These are phyloP conservation scores for Pulveroboletus sp. DNA, from an alignment of 768 basidiomycete species.

Conservation along the genomic window DNA sequence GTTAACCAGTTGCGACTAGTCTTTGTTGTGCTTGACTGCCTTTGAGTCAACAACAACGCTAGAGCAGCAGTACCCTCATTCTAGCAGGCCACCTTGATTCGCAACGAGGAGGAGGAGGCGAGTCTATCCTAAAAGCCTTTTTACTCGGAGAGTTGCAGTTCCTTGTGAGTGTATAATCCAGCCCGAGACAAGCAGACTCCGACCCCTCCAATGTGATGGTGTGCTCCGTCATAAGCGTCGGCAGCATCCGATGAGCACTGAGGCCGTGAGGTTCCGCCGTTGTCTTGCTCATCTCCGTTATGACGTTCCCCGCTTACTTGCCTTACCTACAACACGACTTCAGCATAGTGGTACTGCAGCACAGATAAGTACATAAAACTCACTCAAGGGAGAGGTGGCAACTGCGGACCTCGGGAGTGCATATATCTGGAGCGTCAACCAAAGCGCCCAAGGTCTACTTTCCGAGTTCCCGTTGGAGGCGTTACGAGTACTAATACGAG, in stretches of 20 bases:
- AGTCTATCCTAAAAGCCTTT: slow-evolving; percentile 28
- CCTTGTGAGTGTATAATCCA: not conserved
- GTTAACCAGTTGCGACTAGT: not conserved
- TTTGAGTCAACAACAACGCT: not conserved
- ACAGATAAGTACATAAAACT: not conserved
- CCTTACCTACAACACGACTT: slow-evolving; percentile 16
- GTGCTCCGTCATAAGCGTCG: slow-evolving; percentile 30
- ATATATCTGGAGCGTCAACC: slow-evolving; percentile 31
- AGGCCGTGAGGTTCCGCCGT: slow-evolving; percentile 41
- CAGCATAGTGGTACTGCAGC: not conserved
- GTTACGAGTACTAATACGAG: slow-evolving; percentile 42
- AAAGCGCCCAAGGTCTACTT: slow-evolving; percentile 39
- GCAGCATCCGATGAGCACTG: slow-evolving; percentile 25
- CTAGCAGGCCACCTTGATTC: slow-evolving; percentile 22
- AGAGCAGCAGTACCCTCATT: not conserved
- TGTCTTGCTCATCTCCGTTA: slow-evolving; percentile 28
- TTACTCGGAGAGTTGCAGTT: slow-evolving; percentile 25
- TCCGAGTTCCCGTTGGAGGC: slow-evolving; percentile 26
- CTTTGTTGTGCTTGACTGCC: not conserved
- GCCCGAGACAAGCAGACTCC: not conserved
- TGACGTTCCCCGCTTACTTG: slow-evolving; percentile 9
- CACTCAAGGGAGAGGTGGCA: slow-evolving; percentile 35
- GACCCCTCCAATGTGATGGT: slow-evolving; percentile 28
- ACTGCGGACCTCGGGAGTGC: slow-evolving; percentile 19
- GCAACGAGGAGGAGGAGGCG: slow-evolving; percentile 33